phyloP scores from a whole-genome alignment of 805 yeast species.

The Wickerhamomyces queroliae region DNA sequence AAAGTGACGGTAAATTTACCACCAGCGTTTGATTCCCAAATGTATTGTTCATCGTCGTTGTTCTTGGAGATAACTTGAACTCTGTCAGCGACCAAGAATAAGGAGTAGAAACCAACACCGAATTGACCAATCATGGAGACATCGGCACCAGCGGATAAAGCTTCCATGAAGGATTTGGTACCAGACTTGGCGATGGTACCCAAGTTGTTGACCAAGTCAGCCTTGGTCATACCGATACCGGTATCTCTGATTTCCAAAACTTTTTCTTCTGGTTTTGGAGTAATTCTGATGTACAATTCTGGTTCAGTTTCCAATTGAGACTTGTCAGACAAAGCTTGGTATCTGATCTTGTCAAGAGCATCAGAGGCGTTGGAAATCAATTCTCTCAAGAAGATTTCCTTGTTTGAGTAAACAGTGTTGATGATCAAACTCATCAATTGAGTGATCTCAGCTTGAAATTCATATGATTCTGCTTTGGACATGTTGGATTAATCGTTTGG shows the following conservation, averaged over 20 bases:
- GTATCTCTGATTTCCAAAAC: slow-evolving; percentile 96
- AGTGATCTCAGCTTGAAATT: slow-evolving; percentile 99
- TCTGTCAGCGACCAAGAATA: slow-evolving; percentile 97
- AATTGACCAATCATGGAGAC: slow-evolving; percentile 99
- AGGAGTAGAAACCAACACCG: slow-evolving; percentile 99
- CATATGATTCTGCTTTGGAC: slow-evolving; percentile 63
- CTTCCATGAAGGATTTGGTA: slow-evolving; percentile 99
- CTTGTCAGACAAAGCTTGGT: slow-evolving; percentile 92
- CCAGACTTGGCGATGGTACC: slow-evolving; percentile 99
- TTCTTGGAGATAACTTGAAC: slow-evolving; percentile 98
- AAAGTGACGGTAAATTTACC: slow-evolving; percentile 96
- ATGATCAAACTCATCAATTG: slow-evolving; percentile 99
- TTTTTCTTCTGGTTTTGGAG: slow-evolving; percentile 93
- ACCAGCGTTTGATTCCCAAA: slow-evolving; percentile 99
- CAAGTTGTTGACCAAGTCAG: slow-evolving; percentile 96
- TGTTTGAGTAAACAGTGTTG: slow-evolving; percentile 99
- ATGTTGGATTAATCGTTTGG: not conserved
- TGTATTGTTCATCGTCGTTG: slow-evolving; percentile 98
- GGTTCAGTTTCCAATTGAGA: slow-evolving; percentile 91
- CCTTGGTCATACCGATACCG: slow-evolving; percentile 99
- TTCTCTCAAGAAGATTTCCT: slow-evolving; percentile 98
- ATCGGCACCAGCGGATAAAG: slow-evolving; percentile 98
- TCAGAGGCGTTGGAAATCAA: slow-evolving; percentile 98
- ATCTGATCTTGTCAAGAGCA: slow-evolving; percentile 98
- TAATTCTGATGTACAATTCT: slow-evolving; percentile 93